Evolutionary conservation across 164 flowering plant species (phyloP).

Genomic region (Pachysandra terminalis): DNA sequence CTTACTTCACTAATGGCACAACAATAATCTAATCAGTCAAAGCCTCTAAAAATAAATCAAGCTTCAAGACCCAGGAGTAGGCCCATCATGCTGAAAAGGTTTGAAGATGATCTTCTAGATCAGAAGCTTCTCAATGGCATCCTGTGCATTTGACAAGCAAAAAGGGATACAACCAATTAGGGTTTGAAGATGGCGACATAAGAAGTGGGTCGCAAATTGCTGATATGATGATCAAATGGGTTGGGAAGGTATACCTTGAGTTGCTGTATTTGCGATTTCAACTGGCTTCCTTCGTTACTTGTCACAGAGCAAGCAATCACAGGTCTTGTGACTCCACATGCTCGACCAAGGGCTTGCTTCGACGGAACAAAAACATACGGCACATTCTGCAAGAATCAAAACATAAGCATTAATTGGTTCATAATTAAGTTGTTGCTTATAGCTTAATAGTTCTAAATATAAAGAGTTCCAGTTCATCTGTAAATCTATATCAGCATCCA

Average conservation of each 20-base stretch:
- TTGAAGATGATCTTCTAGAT: conserved; percentile 10
- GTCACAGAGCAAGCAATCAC: conserved; percentile 89
- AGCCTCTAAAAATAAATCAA: conserved; percentile 12
- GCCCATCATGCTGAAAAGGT: conserved; percentile 15
- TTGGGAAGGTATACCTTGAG: conserved; percentile 19
- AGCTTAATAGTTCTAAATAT: no score
- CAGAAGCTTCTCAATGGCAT: conserved; percentile 30
- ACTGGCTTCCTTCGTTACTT: conserved; percentile 45
- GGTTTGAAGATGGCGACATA: no score
- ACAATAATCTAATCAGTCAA: conserved; percentile 13
- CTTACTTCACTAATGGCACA: conserved; percentile 5
- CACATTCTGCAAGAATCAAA: conserved; percentile 56
- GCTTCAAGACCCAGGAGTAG: neutral
- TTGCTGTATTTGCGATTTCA: conserved; percentile 25
- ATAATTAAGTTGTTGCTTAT: no score
- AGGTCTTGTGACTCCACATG: conserved; percentile 88
- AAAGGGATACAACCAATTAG: neutral
- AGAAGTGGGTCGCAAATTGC: no score
- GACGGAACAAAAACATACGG: conserved; percentile 48
- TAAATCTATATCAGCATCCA: no score
- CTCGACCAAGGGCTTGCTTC: conserved; percentile 79
- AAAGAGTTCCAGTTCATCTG: no score
- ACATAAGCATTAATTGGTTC: neutral
- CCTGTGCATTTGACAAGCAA: conserved; percentile 12
- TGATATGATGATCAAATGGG: neutral